Base-by-base conservation (phyloP, 116 monocot genomes). In the Cymodocea nodosa region DNA sequence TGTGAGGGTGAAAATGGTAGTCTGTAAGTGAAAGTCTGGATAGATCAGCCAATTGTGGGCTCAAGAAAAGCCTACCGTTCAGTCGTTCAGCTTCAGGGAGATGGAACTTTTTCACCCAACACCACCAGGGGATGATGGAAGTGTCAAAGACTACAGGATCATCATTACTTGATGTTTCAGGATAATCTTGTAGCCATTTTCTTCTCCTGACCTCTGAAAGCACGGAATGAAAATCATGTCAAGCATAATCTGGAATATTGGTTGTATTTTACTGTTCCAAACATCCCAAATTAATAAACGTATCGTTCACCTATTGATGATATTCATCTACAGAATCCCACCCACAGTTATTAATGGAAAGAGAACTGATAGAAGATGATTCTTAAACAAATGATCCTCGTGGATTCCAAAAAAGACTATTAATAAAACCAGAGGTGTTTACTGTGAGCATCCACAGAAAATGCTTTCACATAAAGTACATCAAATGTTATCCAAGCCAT, bases 121-220 rank as follows among this genome's bases (percentile, higher is more conserved):
- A 68, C 92, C 91, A 98, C 97, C 97, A 92, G 7, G 97, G 92
- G 54, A 98, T 75, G 50, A 92, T 73, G 37, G 97, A 86, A 50
- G 91, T 84, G 56, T 98, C 92, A 50, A 98, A 98, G 44, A 82
- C 51, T 11, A 89, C 68, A 6, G 83, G 84, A 25, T 84, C 80
- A 14, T 78, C 68, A 55, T 76, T 80, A 68, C 71, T 91, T 22
- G 97, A 83, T 24, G 88, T 74, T 81, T 88, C 86, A 15, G 97
- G 97, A 71, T 82, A 72, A 69, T 84, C 88, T 86, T 91, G 75
- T 51, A 92, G 81, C 97, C 97, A 98, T 82, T 98, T 98, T 71
- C 97, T 85, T 71, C 97, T 98, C 66, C 82, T 84, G 61, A 78
- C 92, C 97, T 98, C 97, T 98, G 78, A 60, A 81, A 60, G 35